Evolutionary conservation across 169 alveolate genomes (phyloP).

Genomic region (Eimeria necatrix): DNA sequence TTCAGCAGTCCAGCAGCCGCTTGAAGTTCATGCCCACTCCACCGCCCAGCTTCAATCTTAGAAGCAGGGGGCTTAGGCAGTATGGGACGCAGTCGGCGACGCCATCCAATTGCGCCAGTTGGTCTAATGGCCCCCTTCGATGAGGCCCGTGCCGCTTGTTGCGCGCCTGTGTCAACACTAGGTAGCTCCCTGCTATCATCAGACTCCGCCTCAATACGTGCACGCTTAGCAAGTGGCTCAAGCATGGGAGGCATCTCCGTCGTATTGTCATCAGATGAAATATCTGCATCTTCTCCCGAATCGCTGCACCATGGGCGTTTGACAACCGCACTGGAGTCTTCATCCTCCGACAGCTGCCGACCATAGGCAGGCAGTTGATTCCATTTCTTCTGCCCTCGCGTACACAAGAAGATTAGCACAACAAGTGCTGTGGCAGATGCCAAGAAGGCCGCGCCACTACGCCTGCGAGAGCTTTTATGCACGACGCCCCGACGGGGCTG

Average conservation of each 20-base stretch:
- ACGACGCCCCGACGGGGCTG: too few species aligned
- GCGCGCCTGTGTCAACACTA: not conserved
- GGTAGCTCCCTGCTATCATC: not conserved
- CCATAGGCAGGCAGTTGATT: not conserved
- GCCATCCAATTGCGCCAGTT: not conserved
- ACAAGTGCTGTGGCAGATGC: not conserved
- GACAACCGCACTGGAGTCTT: not conserved
- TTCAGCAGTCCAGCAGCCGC: not conserved
- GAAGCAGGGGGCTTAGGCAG: too few species aligned
- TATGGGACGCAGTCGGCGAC: not conserved
- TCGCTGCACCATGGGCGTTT: not conserved
- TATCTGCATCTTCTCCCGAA: not conserved
- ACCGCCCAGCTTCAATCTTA: not conserved
- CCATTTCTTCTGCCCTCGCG: not conserved
- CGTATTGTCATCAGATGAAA: not conserved
- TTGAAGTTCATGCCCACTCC: not conserved
- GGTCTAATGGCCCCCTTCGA: not conserved
- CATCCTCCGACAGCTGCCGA: slow-evolving; percentile 13
- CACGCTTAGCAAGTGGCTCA: not conserved
- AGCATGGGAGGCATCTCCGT: not conserved
- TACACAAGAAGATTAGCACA: not conserved
- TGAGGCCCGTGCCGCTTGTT: not conserved
- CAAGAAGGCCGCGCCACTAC: not conserved
- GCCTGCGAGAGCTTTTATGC: too few species aligned
- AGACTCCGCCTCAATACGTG: not conserved